Base-by-base conservation (phyloP, 2,329 filamentous ascomycete species). In the Diaporthe ampelina region DNA sequence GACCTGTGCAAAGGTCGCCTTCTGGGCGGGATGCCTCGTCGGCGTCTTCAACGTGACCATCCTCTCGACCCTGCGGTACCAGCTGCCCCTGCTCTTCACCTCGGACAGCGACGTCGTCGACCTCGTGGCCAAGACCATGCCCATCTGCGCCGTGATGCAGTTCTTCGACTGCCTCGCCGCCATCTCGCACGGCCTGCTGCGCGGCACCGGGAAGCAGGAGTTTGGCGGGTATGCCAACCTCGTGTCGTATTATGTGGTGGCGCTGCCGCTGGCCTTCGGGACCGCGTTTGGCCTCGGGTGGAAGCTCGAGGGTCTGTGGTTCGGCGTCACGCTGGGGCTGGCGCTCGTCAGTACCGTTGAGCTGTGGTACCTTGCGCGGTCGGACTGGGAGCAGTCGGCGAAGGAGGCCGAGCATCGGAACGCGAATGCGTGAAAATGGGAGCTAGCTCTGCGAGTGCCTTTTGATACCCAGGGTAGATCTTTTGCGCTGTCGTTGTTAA, bases 161-260 rank as follows among this genome's bases (percentile, higher is more conserved):
- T 88, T 98, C 32, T 95, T 97, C 79, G 96, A 99, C 82, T 92
- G 94, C 1, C 82, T 97, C 24, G 91, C 94, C 0, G 90, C 94
- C 4, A 93, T 93, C 52, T 95, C 94, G 73, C 95, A 97, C 79
- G 96, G 95, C 37, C 88, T 98, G 52, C 88, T 98, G 37, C 90
- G 97, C 56, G 96, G 96, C 17, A 90, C 98, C 21, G 97, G 97
- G 3, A 91, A 94, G 74, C 96, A 98, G 83, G 92, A 95, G 77
- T 92, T 98, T 73, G 96, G 96, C 17, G 95, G 96, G 0, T 98
- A 96, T 78, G 92, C 95, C 10, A 97, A 97, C 79, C 84, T 98
- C 3, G 90, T 95, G 67, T 92, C 93, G 29, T 98, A 98, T 85
- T 99, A 98, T 83, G 85, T 90, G 24, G 88, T 98, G 35, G 96